phyloP scores from a whole-genome alignment of 768 basidiomycete genomes.

The Lactarius quietus region DNA sequence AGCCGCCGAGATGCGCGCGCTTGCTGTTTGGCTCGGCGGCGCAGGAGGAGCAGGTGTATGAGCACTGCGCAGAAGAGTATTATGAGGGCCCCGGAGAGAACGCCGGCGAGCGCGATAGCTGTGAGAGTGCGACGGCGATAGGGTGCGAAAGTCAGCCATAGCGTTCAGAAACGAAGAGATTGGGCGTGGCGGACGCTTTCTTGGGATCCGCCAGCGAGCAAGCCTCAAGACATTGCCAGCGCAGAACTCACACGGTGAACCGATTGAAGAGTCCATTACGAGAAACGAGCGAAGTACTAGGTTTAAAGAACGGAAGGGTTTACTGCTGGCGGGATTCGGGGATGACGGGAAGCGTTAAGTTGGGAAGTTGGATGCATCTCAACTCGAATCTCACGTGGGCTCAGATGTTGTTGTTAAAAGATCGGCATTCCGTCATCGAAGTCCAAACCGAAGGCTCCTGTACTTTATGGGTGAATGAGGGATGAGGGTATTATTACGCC shows the following conservation, averaged over 20 bases:
- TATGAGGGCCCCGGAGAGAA: slow-evolving; percentile 13
- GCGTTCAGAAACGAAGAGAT: neutral
- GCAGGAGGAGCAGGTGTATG: slow-evolving; percentile 9
- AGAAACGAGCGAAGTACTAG: slow-evolving; percentile 1
- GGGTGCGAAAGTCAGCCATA: slow-evolving; percentile 4
- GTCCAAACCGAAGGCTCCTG: neutral
- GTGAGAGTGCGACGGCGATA: too few relatives aligned
- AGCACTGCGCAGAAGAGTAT: slow-evolving; percentile 1
- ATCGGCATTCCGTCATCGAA: neutral
- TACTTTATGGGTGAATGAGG: neutral
- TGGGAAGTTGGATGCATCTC: neutral
- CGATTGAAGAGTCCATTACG: neutral
- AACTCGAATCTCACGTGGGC: neutral
- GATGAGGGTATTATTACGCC: neutral
- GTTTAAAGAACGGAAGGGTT: slow-evolving; percentile 1
- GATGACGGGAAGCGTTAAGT: neutral
- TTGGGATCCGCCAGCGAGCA: neutral
- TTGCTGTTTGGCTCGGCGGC: slow-evolving; percentile 7
- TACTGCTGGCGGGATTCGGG: neutral
- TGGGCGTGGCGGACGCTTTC: neutral
- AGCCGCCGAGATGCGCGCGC: neutral
- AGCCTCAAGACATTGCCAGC: neutral
- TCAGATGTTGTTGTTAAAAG: neutral
- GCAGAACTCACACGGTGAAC: slow-evolving; percentile 19
- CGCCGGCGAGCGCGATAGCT: slow-evolving; percentile 11